Evolutionary conservation across 352 stramenopile genomes (phyloP), one percentile per base, ranked within the genome.

Genomic region (Vaucheria bursata): DNA sequence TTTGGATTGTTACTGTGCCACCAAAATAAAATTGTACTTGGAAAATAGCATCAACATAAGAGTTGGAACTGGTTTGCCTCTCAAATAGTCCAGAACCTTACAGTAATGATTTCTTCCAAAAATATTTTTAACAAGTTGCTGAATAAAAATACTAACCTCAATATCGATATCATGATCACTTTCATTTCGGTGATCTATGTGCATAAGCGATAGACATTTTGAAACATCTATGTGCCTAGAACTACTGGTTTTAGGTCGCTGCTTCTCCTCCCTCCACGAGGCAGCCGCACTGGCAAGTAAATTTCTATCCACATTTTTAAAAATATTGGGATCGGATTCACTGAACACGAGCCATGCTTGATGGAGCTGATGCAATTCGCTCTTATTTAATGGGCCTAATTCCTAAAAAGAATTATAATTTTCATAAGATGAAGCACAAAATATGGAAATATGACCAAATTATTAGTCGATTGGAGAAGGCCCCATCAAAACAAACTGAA

Each of bases 171-270:
- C 79, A 49, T 85, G 75, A 33, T 85, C 79, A 31, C 71, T 79
- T 73, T 85, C 79, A 49, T 83, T 82, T 39, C 76, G 39, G 72
- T 95, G 90, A 34, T 88, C 91, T 87, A 95, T 95, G 76, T 93
- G 88, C 72, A 94, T 80, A 59, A 94, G 90, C 73, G 94, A 89
- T 0, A 95, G 89, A 49, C 92, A 88, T 71, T 84, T 81, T n/a
- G 69, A 78, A 31, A 83, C 78, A 5, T 73, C 78, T 12, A 83
- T 36, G 40, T 83, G 78, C 12, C 36, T 64, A 12, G 37, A 36
- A 7, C 71, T 80, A 25, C 72, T 79, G 25, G 50, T 32, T 53
- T 83, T 80, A 2, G 25, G 50, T 31, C 73, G 73, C 29, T 70
- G 25, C 65, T 83, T 39, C 34, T 83, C 71, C 35, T 68, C 78